Conservation (phyloP, 1,284 basidiomycete species). For the Irpex lacteus region DNA sequence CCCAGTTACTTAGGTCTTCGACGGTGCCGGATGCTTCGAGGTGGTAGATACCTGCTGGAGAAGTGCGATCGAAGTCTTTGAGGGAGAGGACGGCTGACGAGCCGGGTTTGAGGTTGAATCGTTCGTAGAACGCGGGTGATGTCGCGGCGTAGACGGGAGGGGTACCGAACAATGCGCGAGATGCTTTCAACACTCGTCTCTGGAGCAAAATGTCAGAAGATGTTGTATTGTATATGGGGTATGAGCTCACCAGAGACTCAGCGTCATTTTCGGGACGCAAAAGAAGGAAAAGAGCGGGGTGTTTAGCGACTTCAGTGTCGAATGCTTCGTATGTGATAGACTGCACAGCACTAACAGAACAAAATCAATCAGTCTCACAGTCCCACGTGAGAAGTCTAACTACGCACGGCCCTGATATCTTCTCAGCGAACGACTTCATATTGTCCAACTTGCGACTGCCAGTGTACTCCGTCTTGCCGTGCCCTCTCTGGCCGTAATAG, state of each 20-base stretch:
- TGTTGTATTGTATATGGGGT: background rate
- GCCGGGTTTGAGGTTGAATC: constrained; percentile 48
- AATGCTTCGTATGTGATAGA: constrained; percentile 53
- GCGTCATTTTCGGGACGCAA: constrained; percentile 52
- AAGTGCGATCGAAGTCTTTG: constrained; percentile 60
- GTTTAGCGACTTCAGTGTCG: constrained; percentile 45
- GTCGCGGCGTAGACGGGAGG: constrained; percentile 66
- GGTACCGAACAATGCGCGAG: constrained; percentile 63
- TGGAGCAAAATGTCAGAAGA: constrained; percentile 20
- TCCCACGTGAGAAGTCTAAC: background rate
- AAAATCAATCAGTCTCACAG: constrained; percentile 9
- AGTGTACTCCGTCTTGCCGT: constrained; percentile 62
- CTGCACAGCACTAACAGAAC: constrained; percentile 31
- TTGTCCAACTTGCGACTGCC: constrained; percentile 67
- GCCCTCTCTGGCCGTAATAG: constrained; percentile 50
- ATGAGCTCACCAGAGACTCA: constrained; percentile 39
- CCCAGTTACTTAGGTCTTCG: constrained; percentile 23
- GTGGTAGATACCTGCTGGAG: constrained; percentile 32
- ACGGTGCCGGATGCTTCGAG: constrained; percentile 15
- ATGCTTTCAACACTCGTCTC: constrained; percentile 45
- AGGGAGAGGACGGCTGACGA: constrained; percentile 66
- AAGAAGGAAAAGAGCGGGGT: constrained; percentile 74
- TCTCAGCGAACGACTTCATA: constrained; percentile 70
- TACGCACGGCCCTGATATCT: constrained; percentile 38
- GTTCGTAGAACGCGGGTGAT: constrained; percentile 42